Base-by-base conservation (phyloP, 2,329 filamentous ascomycete species). In the Eutypella sp. region DNA sequence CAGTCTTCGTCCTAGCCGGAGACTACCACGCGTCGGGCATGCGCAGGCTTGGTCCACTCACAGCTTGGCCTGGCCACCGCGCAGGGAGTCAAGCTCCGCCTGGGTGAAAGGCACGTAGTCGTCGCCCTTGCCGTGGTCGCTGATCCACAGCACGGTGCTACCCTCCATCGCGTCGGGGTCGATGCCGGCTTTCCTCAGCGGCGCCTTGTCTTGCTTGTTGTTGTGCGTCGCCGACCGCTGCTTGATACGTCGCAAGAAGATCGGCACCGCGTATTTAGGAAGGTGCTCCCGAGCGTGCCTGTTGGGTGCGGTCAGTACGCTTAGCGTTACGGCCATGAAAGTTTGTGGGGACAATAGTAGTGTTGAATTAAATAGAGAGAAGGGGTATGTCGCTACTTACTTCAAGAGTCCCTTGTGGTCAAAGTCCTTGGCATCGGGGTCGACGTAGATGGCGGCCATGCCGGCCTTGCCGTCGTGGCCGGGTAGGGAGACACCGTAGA, bases 181-280 rank as follows among this genome's bases (percentile, higher is more conserved):
- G 13, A 87, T 76, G 0, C 84, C 85, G 51, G 87, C 82, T 39
- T 78, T 76, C 56, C 84, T 74, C 39, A 89, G 67, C 0, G 82
- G 82, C 2, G 83, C 76, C 62, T 91, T 91, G 60, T 89, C 87
- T 66, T 89, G 86, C 67, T 91, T 91, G 62, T 89, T 85, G 56
- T 89, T 91, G 59, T 87, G 82, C 56, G 81, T 85, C 5, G 83
- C 78, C 22, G 74, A 78, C 46, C 76, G 72, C 29, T 69, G 69
- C 36, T 74, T 67, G 19, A 86, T 74, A 16, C 88, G 64, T 1
- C 86, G 72, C 36, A 90, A 57, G 67, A 91, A 91, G 2, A 89
- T 66, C 0, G 87, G 87, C 1, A 91, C 84, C 0, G 87, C 87
- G 57, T 90, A 91, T 50, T 75, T 76, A 0, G 87, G 87, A 19